A percentile compares a stretch with the other conserved stretches of the same genome.
phyloP scores from a whole-genome alignment of 441 rosid genomes.

The Gossypium davidsonii region DNA sequence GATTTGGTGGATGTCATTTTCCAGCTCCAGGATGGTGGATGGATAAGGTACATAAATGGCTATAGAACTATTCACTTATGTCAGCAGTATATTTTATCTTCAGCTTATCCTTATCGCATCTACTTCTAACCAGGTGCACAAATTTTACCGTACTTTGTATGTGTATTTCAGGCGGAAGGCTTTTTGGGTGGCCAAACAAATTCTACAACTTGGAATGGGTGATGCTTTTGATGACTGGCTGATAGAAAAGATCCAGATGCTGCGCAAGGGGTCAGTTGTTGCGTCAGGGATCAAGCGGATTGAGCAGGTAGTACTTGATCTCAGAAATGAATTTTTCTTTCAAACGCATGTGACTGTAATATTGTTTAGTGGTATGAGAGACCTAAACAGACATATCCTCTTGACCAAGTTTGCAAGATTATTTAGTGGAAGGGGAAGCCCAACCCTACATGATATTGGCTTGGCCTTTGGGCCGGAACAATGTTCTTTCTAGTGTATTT shows the following conservation, averaged over 20 bases:
- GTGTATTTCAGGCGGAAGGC: constrained; percentile 72
- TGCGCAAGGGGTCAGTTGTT: constrained; percentile 75
- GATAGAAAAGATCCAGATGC: constrained; percentile 82
- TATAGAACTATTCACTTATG: neutral
- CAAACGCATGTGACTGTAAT: neutral
- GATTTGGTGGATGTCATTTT: constrained; percentile 91
- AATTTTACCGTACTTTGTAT: constrained; percentile 6
- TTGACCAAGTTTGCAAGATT: neutral
- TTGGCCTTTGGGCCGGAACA: neutral
- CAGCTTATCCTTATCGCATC: neutral
- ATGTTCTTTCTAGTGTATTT: neutral
- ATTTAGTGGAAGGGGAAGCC: neutral
- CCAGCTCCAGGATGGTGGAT: constrained; percentile 98
- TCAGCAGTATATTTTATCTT: neutral
- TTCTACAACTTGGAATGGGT: constrained; percentile 97
- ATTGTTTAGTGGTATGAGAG: neutral
- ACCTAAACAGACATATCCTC: neutral
- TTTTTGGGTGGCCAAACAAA: constrained; percentile 97
- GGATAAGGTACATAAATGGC: constrained; percentile 76
- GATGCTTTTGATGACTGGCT: constrained; percentile 99
- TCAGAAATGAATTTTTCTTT: neutral
- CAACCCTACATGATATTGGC: neutral
- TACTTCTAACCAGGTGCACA: neutral
- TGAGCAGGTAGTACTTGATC: constrained; percentile 61
- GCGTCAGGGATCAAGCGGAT: constrained; percentile 88